Base-by-base conservation (phyloP, 73 alveolate genomes). In the Stentor roeselii region DNA sequence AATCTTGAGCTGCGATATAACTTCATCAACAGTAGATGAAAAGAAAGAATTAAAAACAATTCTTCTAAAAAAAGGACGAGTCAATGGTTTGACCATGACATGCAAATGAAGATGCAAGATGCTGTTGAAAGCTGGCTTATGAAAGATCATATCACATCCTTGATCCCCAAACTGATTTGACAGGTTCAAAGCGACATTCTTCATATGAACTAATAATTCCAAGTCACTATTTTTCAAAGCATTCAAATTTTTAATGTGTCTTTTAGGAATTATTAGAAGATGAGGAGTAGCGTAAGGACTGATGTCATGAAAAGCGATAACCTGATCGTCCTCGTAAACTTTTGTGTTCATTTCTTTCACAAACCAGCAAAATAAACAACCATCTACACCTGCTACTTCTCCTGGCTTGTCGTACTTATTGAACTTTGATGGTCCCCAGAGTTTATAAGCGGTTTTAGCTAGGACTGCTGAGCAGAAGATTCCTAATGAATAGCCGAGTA, bases 241-340 rank as follows among this genome's bases (percentile, higher is more conserved):
- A 61, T 61, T 11, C 27, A 61, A 30, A 30, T 30, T 61, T 61
- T 35, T 61, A 61, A 61, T 61, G 27, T 61, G 82, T 30, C 82
- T 61, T 61, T 35, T 61, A 61, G 82, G 82, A 30, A 61, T 30
- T 14, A 61, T 36, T 36, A 61, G 27, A 14, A 61, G 21, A 61
- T 61, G 82, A 14, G 11, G 42, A 30, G 58, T 61, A 14, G 82
- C 37, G 6, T n/a, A 14, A 61, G 82, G 82, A 30, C 27, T 11
- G 42, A 6, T 35, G 27, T 61, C 82, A 61, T 61, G 6, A 61
- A 61, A 61, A 30, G 38, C 82, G 27, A 35, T 6, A 61, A 61
- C 42, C 6, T 61, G 59, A 61, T n/a, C 37, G 42, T 35, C 82
- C 38, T 61, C 37, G 38, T 61, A 61, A 61, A 61, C 42, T 11